Conservation (phyloP, 345 rosid genomes). For the Boechera stricta region DNA sequence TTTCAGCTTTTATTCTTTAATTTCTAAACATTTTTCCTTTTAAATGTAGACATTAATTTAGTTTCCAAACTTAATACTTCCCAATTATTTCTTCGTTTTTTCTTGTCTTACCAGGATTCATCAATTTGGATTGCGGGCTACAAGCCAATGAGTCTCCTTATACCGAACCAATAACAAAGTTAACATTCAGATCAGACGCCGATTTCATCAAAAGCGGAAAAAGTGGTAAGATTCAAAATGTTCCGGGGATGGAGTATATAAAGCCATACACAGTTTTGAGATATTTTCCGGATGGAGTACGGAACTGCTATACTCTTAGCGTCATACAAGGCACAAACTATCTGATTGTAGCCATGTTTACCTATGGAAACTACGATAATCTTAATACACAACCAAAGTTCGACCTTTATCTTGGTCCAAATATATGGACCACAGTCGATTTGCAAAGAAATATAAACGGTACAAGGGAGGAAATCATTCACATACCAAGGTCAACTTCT, state of each 20-base stretch:
- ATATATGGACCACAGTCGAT: conserved; percentile 43
- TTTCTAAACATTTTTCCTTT: not conserved
- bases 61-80: not conserved
- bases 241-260: not conserved
- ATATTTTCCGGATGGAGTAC: conserved; percentile 39
- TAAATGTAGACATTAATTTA: not conserved
- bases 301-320: conserved; percentile 42
- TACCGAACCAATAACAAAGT: conserved; percentile 38
- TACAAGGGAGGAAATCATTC: conserved; percentile 40
- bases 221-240: conserved; percentile 30
- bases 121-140: conserved; percentile 41
- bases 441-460: conserved; percentile 12
- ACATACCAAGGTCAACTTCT: conserved; percentile 25
- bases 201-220: conserved; percentile 36
- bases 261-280: conserved; percentile 40
- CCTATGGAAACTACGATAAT: conserved; percentile 43
- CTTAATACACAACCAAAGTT: conserved; percentile 32
- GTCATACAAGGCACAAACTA: conserved; percentile 34
- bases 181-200: conserved; percentile 35
- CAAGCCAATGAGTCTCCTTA: conserved; percentile 38
- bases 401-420: conserved; percentile 43
- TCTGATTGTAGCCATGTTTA: conserved; percentile 39
- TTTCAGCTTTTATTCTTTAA: not conserved
- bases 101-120: conserved; percentile 37
- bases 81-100: not conserved